Evolutionary conservation across 2,329 filamentous ascomycete species (phyloP), one percentile per base, ranked within the genome.

Genomic region (Aspergillus fumigatus): DNA sequence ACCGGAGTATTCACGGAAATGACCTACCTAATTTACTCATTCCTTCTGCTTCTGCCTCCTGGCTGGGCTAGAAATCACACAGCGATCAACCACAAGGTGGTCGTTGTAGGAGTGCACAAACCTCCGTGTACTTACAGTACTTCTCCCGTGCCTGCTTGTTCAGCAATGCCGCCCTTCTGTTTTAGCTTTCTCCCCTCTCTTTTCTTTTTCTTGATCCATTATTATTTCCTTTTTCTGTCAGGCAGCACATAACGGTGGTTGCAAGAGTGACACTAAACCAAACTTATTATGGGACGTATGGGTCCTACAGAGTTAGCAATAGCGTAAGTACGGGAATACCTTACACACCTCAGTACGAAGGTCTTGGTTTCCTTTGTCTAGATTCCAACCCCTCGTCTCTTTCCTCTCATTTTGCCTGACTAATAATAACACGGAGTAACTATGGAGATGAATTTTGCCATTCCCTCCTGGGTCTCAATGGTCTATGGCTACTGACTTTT

Each of bases 271-370:
- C 65, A 56, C 63, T 70, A 66, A 68, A 60, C 60, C 60, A 49
- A 55, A 58, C 65, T 65, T 65, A 66, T 67, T 67, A 70, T 71
- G 70, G 69, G 68, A 71, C 70, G 63, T 65, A 70, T 70, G 68
- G 69, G 68, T 66, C 67, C 62, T 62, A 14, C 53, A 52, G 56
- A 62, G 56, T 59, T 52, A 61, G 60, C 52, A 51, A 23, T 38
- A 19, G 50, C 29, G 54, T 50, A 56, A 50, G 47, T 58, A 58
- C 45, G 19, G 19, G 19, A 45, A 19, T 11, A 9, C 25, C 25
- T 26, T 26, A 29, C 27, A 11, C 3, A 1, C 9, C 27, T 29
- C 11, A 10, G 9, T 29, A 29, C 3, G 27, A 10, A 29, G 10
- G 11, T 11, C 9, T 47, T 14, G 14, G 11, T 23, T 19, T 45